Evolutionary conservation across 164 flowering plant species (phyloP), one percentile per base, ranked within the genome.

Genomic region (Pachysandra terminalis): DNA sequence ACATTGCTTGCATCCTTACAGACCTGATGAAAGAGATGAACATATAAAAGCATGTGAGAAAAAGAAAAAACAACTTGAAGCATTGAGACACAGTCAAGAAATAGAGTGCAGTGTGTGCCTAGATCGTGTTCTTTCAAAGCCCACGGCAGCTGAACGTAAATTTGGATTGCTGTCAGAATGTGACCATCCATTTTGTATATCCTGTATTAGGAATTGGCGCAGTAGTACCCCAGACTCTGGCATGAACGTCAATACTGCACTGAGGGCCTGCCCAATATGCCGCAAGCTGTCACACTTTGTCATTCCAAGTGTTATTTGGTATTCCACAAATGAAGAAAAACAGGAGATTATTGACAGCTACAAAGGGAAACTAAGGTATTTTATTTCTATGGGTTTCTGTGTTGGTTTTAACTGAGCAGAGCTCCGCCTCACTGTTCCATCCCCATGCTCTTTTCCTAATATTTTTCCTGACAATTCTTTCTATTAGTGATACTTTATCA

Each of bases 301-400:
- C 74, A 84, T 96, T 78, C 99, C 99, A 19, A 96, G 99, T 78
- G 91, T 88, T 37, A 84, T 93, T 80, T 96, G 98, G 99, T 96
- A 87, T 68, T 76, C 84, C 28, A 45, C 87, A 19, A 80, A 84
- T 57, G 93, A 90, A 78, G 96, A 93, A 60, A 96, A 96, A 64
- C 82, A 83, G 71, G 95, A 90, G 70, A 96, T 96, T 60, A 73
- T 93, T 54, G 81, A 84, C 58, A 88, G 75, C 77, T 96, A 96
- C 78, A 95, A 90, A 80, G 78, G 83, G 26, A 92, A 80, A 82
- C 96, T 95, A 81, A 84, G 84, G 99, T 92, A 86, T 70, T 22
- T 21, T 71, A 40, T 19, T 59, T 16, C n/a, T 74, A 16, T 17
- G 51, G 22, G n/a, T 23, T 56, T 51, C 27, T n/a, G n/a, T n/a